Percentiles rank a stretch among this genome's conserved stretches.
Conservation (phyloP, 2,329 filamentous ascomycete species). For the Claviceps humidiphila region DNA sequence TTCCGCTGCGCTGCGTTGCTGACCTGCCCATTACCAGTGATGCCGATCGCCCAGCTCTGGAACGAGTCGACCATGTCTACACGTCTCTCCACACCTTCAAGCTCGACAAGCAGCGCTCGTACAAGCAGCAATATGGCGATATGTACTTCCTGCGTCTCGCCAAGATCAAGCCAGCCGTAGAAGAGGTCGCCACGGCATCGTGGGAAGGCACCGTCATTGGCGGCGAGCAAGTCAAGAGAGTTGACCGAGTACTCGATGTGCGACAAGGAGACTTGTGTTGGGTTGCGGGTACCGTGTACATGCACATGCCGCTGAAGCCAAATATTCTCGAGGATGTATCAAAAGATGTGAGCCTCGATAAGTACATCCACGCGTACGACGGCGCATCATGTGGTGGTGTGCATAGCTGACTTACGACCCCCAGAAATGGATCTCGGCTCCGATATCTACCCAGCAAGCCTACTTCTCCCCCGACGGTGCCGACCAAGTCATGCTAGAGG, state of each 20-base stretch:
- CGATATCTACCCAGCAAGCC: conserved; percentile 59
- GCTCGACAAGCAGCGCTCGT: conserved; percentile 59
- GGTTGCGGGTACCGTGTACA: conserved; percentile 89
- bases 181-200: conserved; percentile 56
- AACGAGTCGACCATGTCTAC: conserved; percentile 49
- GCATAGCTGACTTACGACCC: background rate
- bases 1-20: background rate
- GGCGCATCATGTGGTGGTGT: background rate
- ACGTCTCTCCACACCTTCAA: conserved; percentile 62
- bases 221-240: conserved; percentile 59
- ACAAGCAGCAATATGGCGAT: conserved; percentile 91
- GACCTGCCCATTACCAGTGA: conserved; percentile 12
- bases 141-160: conserved; percentile 92
- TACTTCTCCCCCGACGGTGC: conserved; percentile 52
- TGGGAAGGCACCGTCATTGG: conserved; percentile 72
- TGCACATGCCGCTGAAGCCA: conserved; percentile 93
- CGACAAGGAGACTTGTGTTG: conserved; percentile 92
- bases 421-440: conserved; percentile 79
- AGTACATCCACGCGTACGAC: background rate
- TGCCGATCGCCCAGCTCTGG: conserved; percentile 25
- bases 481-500: conserved; percentile 76
- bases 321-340: conserved; percentile 91
- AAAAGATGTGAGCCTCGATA: conserved; percentile 54
- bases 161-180: conserved; percentile 73
- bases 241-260: conserved; percentile 87